A percentile compares a stretch with the other conserved stretches of the same genome.
phyloP scores from a whole-genome alignment of 139 green algal species.

The Micromonas pusilla region DNA sequence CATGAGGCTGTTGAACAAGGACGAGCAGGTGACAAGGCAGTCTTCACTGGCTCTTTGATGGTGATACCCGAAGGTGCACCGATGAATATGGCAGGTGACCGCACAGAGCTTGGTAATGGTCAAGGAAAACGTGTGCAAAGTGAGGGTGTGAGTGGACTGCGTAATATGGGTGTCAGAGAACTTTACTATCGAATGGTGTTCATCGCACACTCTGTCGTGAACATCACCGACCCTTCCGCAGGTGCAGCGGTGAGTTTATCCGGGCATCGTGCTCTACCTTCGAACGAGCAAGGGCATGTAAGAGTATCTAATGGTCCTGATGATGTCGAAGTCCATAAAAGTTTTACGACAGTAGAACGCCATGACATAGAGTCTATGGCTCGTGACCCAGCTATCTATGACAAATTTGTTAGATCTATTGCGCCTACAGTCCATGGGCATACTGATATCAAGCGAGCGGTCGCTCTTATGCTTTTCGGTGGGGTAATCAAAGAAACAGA shows the following conservation, averaged over 20 bases:
- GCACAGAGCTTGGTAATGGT: conserved; percentile 26
- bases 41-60: conserved; percentile 87
- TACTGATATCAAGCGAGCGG: conserved; percentile 88
- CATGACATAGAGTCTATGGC: conserved; percentile 45
- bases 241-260: background rate
- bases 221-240: background rate
- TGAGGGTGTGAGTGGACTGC: conserved; percentile 64
- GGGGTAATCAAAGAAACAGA: conserved; percentile 81
- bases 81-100: conserved; percentile 52
- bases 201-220: conserved; percentile 21
- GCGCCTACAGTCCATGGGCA: conserved; percentile 89
- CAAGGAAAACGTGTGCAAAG: conserved; percentile 26
- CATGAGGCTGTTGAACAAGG: conserved; percentile 85
- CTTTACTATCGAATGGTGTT: conserved; percentile 25
- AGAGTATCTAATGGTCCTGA: conserved; percentile 56
- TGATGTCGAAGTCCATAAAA: conserved; percentile 51
- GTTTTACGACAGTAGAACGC: conserved; percentile 48
- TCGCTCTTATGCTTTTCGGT: conserved; percentile 92
- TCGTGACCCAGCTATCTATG: conserved; percentile 51
- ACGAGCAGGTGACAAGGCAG: conserved; percentile 84
- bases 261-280: conserved; percentile 68
- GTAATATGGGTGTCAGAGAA: conserved; percentile 50
- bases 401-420: conserved; percentile 59
- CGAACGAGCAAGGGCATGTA: background rate
- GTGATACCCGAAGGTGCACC: conserved; percentile 86